Conservation (phyloP, 2,329 filamentous ascomycete genomes). For the Colletotrichum theobromicola region DNA sequence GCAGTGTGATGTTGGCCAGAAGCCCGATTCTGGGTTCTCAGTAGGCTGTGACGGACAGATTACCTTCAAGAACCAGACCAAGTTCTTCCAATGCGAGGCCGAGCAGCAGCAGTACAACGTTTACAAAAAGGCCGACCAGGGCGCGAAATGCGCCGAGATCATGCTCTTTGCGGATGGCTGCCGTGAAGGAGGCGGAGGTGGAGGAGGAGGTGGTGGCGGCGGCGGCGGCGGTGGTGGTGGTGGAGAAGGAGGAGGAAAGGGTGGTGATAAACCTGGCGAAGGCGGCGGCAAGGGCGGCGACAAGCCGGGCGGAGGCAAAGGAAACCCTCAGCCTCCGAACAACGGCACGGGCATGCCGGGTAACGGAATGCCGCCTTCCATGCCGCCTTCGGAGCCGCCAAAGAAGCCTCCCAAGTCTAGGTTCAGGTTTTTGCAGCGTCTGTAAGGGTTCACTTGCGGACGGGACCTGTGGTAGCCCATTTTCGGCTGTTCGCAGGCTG, state of each 20-base stretch:
- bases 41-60: slow-evolving; percentile 58
- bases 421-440: not conserved
- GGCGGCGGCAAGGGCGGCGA: not conserved
- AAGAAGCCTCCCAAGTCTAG: not conserved
- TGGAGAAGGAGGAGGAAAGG: not conserved
- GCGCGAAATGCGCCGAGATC: slow-evolving; percentile 52
- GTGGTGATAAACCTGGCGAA: not conserved
- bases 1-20: slow-evolving; percentile 63
- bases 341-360: not conserved
- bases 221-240: not conserved
- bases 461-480: not conserved
- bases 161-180: slow-evolving; percentile 48
- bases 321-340: not conserved
- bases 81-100: slow-evolving; percentile 67
- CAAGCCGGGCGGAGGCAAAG: not conserved
- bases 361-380: not conserved
- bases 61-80: slow-evolving; percentile 52
- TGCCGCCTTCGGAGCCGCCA: not conserved
- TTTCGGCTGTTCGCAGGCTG: not conserved
- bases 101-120: slow-evolving; percentile 60
- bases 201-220: not conserved
- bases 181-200: not conserved
- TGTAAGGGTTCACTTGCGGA: not conserved
- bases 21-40: slow-evolving; percentile 59
- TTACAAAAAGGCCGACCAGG: slow-evolving; percentile 48